Base-by-base conservation (phyloP, 2,329 filamentous ascomycete genomes). In the Lachnellula hyalina region DNA sequence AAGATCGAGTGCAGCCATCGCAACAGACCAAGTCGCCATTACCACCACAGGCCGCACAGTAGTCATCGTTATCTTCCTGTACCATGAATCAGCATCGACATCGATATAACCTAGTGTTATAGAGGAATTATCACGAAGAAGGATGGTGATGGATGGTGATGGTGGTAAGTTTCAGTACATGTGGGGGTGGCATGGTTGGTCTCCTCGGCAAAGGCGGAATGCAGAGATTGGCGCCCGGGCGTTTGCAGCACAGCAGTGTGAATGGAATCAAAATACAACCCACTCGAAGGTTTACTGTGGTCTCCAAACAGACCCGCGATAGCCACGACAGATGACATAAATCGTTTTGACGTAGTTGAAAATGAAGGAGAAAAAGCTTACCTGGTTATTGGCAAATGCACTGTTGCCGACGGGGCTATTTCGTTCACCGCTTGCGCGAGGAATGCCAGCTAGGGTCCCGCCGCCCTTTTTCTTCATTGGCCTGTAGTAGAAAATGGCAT, bases 21-120 rank as follows among this genome's bases (percentile, higher is more conserved):
- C 94, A 99, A 74, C 92, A 96, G 61, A 97, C 80, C 60, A 99
- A 81, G 63, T 90, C 84, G 54, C 93, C 93, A 62, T 84, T 87
- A 60, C 87, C 88, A 66, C 86, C 84, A 74, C 94, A 99, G 46
- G 90, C 84, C 58, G 86, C 86, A 75, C 93, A 99, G 68, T 87
- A 87, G 71, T 97, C 93, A 70, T 94, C 90, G 71, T 96, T 96
- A 59, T 96, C 87, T 63, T 82, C 76, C 77, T 81, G 69, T 52
- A 51, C 46, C 53, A 63, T 59, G 47, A 56, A 64, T 68, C 54
- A 69, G 65, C 53, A 55, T 57, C 28, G 28, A 12, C 28, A 32
- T 28, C 28, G 28, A 28, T 9, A 28, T 12, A 32, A 46, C 32
- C 19, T 49, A 21, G n/a, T 35, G 17, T 41, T 28, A 7, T 9